A percentile compares a stretch with the other conserved stretches of the same genome.
These are phyloP conservation scores for Hypoxylon sp. DNA, from an alignment of 2,329 filamentous ascomycete genomes.

Conservation along the genomic window DNA sequence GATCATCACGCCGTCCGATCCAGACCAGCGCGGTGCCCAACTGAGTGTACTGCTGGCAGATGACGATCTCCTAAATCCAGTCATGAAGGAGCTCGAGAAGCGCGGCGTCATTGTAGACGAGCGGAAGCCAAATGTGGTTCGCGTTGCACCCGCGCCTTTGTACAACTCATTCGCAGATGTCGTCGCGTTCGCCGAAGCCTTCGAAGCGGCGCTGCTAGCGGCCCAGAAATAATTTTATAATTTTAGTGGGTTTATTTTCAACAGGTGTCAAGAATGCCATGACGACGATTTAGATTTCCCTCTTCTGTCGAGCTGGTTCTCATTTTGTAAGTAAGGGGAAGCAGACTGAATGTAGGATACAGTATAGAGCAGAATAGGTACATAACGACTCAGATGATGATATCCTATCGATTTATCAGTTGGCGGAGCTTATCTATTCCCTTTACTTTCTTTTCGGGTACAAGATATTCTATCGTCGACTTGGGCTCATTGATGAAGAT, in stretches of 20 bases:
- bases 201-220: slow-evolving; percentile 53
- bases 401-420: background rate
- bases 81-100: slow-evolving; percentile 73
- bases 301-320: background rate
- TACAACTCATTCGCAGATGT: slow-evolving; percentile 80
- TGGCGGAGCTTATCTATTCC: background rate
- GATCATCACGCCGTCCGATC: slow-evolving; percentile 77
- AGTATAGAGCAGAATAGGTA: slow-evolving; percentile 17
- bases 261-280: background rate
- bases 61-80: slow-evolving; percentile 73
- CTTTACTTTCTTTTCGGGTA: background rate
- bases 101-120: slow-evolving; percentile 80
- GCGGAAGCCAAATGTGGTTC: slow-evolving; percentile 80
- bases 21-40: slow-evolving; percentile 77
- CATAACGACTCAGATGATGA: slow-evolving; percentile 14
- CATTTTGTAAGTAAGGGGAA: background rate
- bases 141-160: slow-evolving; percentile 80
- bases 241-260: background rate
- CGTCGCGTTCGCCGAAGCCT: slow-evolving; percentile 68
- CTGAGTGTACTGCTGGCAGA: slow-evolving; percentile 72
- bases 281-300: background rate
- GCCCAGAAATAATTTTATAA: slow-evolving; percentile 39
- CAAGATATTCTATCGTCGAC: too few species aligned
- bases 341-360: slow-evolving; percentile 27
- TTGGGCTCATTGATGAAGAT: background rate